Percentiles rank a stretch among this genome's conserved stretches.
Conservation (phyloP, 345 rosid species). For the Capsella bursapastoris region DNA sequence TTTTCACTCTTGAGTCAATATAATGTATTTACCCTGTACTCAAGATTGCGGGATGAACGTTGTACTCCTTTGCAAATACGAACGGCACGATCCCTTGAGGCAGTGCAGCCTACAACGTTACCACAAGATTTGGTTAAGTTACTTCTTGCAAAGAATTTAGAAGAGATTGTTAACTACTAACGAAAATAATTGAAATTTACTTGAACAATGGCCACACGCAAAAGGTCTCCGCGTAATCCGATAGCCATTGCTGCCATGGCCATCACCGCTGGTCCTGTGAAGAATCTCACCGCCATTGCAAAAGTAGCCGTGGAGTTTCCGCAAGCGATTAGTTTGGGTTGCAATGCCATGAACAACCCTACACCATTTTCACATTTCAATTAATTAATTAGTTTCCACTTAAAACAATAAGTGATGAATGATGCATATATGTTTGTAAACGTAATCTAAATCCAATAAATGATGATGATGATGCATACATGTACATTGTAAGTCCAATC, state of each 20-base stretch:
- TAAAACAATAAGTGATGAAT: slow-evolving; percentile 8
- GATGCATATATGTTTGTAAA: slow-evolving; percentile 22
- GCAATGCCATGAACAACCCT: slow-evolving; percentile 98
- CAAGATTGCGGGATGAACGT: slow-evolving; percentile 76
- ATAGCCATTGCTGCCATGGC: slow-evolving; percentile 84
- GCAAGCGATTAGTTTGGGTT: slow-evolving; percentile 91
- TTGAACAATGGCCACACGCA: slow-evolving; percentile 93
- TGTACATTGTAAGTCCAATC: slow-evolving; percentile 36
- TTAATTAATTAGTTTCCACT: slow-evolving; percentile 3
- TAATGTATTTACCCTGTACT: slow-evolving; percentile 68
- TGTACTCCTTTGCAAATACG: slow-evolving; percentile 86
- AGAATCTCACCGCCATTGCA: slow-evolving; percentile 85
- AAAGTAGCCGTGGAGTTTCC: slow-evolving; percentile 78
- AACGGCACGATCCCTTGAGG: slow-evolving; percentile 92
- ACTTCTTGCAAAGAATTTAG: not conserved
- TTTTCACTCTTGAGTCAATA: not conserved
- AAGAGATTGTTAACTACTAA: not conserved
- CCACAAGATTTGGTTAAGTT: not conserved
- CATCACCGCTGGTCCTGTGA: slow-evolving; percentile 90
- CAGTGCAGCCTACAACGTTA: slow-evolving; percentile 62
- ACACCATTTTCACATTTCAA: slow-evolving; percentile 9
- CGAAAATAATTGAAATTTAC: slow-evolving; percentile 38
- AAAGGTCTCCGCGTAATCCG: slow-evolving; percentile 68
- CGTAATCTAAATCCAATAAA: slow-evolving; percentile 7
- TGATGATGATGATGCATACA: slow-evolving; percentile 22